phyloP scores from a whole-genome alignment of 2,329 filamentous ascomycete genomes.

The Fusarium verticillioides region DNA sequence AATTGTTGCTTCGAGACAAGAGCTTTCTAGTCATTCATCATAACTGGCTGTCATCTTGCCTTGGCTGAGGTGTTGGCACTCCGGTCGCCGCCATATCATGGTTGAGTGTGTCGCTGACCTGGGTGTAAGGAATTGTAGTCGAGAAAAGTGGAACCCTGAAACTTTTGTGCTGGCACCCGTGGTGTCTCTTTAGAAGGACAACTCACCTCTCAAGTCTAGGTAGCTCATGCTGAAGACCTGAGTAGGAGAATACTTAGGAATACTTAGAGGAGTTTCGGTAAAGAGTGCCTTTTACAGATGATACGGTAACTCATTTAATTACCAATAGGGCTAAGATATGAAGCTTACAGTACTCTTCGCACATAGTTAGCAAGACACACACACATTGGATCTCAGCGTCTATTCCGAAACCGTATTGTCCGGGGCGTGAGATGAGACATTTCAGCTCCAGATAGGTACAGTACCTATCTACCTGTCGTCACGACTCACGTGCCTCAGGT shows the following conservation, averaged over 20 bases:
- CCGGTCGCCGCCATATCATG: conserved; percentile 27
- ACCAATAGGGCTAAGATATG: background rate
- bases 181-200: conserved; percentile 22
- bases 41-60: background rate
- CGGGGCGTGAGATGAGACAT: conserved; percentile 30
- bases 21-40: background rate
- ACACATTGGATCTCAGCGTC: background rate
- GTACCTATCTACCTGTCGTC: conserved; percentile 4
- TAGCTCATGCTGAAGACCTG: background rate
- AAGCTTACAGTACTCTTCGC: background rate
- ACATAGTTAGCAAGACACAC: conserved; percentile 6
- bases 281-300: background rate
- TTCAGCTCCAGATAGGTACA: conserved; percentile 1
- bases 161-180: conserved; percentile 23
- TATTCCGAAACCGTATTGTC: conserved; percentile 1
- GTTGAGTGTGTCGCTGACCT: conserved; percentile 37
- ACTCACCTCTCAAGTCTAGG: conserved; percentile 11
- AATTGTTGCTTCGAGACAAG: background rate
- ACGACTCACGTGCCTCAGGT: conserved; percentile 32
- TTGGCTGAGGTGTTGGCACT: conserved; percentile 24
- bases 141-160: conserved; percentile 31
- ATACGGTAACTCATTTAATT: background rate
- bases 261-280: background rate
- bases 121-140: conserved; percentile 35
- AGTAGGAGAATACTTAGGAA: background rate